Percentiles rank a stretch among this genome's conserved stretches.
Evolutionary conservation across 805 yeast species (phyloP).

Genomic region (Teunomyces kruisii): DNA sequence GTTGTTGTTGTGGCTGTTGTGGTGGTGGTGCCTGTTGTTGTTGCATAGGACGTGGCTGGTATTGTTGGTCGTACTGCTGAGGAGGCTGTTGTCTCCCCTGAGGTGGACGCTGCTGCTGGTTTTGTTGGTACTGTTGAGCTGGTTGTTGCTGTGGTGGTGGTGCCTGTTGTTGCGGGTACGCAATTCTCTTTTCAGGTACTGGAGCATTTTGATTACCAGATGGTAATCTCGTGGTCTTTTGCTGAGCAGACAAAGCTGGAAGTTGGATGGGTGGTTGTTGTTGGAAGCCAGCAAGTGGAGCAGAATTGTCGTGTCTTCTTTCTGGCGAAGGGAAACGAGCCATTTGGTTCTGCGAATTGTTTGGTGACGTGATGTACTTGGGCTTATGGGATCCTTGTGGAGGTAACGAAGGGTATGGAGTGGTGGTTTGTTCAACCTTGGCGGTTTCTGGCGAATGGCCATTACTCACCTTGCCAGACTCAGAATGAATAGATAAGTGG

Average conservation of each 20-base stretch:
- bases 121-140: constrained; percentile 15
- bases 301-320: constrained; percentile 1
- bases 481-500: constrained; percentile 25
- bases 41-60: constrained; percentile 2
- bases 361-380: constrained; percentile 32
- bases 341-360: constrained; percentile 26
- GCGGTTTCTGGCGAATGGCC: constrained; percentile 15
- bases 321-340: constrained; percentile 9
- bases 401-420: constrained; percentile 11
- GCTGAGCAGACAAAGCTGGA: constrained; percentile 9
- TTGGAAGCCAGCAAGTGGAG: background rate
- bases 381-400: constrained; percentile 21
- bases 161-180: constrained; percentile 7
- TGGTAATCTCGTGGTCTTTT: constrained; percentile 2
- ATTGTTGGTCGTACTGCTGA: background rate
- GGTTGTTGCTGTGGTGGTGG: constrained; percentile 26
- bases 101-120: background rate
- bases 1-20: constrained; percentile 4
- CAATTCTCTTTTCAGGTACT: background rate
- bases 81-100: constrained; percentile 1
- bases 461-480: constrained; percentile 22
- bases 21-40: constrained; percentile 1
- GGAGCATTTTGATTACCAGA: background rate
- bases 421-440: background rate
- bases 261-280: constrained; percentile 6